A percentile compares a stretch with the other conserved stretches of the same genome.
Evolutionary conservation across 2,329 filamentous ascomycete species (phyloP).

Genomic region (Aureobasidium pullulans): DNA sequence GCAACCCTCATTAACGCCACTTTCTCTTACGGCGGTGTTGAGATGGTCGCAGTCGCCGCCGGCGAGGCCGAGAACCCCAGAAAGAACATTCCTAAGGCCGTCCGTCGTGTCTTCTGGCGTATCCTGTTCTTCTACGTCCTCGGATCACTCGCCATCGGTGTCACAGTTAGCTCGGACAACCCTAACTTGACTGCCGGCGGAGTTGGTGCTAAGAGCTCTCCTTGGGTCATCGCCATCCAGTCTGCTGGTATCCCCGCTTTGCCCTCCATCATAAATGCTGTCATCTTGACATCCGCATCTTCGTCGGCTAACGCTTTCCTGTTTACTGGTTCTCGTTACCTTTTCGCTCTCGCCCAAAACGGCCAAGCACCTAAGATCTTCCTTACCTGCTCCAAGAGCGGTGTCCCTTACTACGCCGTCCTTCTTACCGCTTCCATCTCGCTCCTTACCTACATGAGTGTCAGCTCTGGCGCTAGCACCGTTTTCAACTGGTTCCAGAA

Average conservation of each 20-base stretch:
- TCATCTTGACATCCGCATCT: conserved; percentile 65
- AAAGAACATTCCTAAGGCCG: conserved; percentile 47
- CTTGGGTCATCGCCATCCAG: conserved; percentile 64
- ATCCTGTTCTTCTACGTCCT: conserved; percentile 52
- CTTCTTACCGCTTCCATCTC: conserved; percentile 40
- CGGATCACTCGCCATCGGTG: conserved; percentile 50
- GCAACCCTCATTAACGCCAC: conserved; percentile 42
- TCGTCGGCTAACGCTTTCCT: conserved; percentile 63
- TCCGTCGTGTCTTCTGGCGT: conserved; percentile 48
- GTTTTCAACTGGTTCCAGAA: conserved; percentile 30
- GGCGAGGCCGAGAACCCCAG: conserved; percentile 49
- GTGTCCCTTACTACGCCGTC: conserved; percentile 36
- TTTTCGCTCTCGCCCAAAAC: conserved; percentile 44
- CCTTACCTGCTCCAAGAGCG: conserved; percentile 39
- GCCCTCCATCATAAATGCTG: conserved; percentile 66
- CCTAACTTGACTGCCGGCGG: conserved; percentile 40
- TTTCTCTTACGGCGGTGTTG: conserved; percentile 47
- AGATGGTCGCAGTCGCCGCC: conserved; percentile 49
- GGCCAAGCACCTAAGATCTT: conserved; percentile 44
- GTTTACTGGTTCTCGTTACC: conserved; percentile 45
- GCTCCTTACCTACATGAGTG: conserved; percentile 50
- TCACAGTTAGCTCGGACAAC: conserved; percentile 52
- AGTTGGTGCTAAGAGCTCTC: conserved; percentile 34
- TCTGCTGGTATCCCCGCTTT: conserved; percentile 60
- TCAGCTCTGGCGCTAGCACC: conserved; percentile 20